A percentile compares a stretch with the other conserved stretches of the same genome.
Evolutionary conservation across 2,329 filamentous ascomycete genomes (phyloP).

Genomic region (Cladophialophora exuberans): DNA sequence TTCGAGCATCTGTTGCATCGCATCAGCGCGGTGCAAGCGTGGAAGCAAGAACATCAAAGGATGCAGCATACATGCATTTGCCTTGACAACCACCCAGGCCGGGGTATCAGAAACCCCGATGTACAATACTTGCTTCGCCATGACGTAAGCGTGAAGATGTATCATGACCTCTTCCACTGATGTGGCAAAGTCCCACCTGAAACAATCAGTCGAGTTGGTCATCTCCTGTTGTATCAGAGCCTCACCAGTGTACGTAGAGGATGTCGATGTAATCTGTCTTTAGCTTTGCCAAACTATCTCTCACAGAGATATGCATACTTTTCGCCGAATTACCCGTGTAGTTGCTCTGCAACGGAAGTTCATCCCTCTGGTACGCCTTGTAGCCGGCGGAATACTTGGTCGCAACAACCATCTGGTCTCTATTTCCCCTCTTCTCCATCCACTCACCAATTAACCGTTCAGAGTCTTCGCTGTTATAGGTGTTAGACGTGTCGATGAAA

Average conservation of each 20-base stretch:
- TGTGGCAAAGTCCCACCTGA: slow-evolving; percentile 64
- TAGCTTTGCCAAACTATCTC: slow-evolving; percentile 38
- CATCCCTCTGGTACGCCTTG: not conserved
- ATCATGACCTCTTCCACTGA: slow-evolving; percentile 70
- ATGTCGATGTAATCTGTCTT: slow-evolving; percentile 42
- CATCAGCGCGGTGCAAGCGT: not conserved
- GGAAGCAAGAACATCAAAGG: not conserved
- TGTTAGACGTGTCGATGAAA: slow-evolving; percentile 57
- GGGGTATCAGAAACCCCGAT: slow-evolving; percentile 49
- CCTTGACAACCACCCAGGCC: slow-evolving; percentile 44
- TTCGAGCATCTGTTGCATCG: slow-evolving; percentile 56
- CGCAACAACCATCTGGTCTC: slow-evolving; percentile 57
- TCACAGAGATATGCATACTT: slow-evolving; percentile 36
- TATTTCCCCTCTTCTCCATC: slow-evolving; percentile 48
- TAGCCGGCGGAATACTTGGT: slow-evolving; percentile 56
- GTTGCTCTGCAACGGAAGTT: slow-evolving; percentile 37
- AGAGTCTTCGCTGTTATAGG: slow-evolving; percentile 46
- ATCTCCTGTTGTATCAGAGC: slow-evolving; percentile 42
- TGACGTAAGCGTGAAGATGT: slow-evolving; percentile 63
- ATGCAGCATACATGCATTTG: slow-evolving; percentile 46
- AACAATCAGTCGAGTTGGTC: too few species aligned
- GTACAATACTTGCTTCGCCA: slow-evolving; percentile 66
- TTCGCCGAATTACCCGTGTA: slow-evolving; percentile 45
- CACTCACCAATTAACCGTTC: slow-evolving; percentile 56
- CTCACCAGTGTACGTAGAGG: slow-evolving; percentile 54